phyloP scores from a whole-genome alignment of 2,329 filamentous ascomycete genomes.

The Phaeosphaeriaceae sp. region DNA sequence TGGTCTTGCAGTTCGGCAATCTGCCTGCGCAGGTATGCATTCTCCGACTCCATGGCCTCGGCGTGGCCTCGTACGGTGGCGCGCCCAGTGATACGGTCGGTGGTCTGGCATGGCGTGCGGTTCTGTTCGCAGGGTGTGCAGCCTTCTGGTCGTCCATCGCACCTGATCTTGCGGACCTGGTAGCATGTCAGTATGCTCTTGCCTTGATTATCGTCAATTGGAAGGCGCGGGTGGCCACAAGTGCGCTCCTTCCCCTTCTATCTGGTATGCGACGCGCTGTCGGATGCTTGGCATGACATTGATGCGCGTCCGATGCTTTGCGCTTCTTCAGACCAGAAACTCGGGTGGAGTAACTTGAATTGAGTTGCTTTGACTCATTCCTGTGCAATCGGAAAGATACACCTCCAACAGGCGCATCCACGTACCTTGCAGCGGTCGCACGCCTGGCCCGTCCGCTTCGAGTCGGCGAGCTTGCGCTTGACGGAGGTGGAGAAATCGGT shows the following conservation, averaged over 20 bases:
- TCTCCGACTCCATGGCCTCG: slow-evolving; percentile 77
- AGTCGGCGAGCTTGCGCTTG: slow-evolving; percentile 63
- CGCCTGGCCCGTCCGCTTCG: slow-evolving; percentile 77
- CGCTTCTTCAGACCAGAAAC: too few species aligned
- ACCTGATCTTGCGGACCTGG: slow-evolving; percentile 86
- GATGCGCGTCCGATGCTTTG: neutral
- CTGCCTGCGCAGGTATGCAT: slow-evolving; percentile 70
- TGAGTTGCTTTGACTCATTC: too few species aligned
- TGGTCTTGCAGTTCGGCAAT: slow-evolving; percentile 74
- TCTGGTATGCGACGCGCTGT: neutral
- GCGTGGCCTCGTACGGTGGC: slow-evolving; percentile 81
- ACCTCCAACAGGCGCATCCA: neutral
- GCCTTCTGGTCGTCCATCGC: slow-evolving; percentile 80
- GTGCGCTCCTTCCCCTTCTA: neutral
- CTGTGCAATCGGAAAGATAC: too few species aligned
- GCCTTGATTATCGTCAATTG: neutral
- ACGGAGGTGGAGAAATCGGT: slow-evolving; percentile 47
- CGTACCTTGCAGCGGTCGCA: slow-evolving; percentile 84
- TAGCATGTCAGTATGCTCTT: slow-evolving; percentile 7
- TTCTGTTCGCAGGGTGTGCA: slow-evolving; percentile 83
- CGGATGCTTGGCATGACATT: neutral
- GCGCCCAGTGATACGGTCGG: slow-evolving; percentile 84
- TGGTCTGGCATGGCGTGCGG: slow-evolving; percentile 80
- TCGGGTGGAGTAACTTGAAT: too few species aligned
- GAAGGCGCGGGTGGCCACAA: neutral